These are phyloP conservation scores for Rhizoclosmatium sp. DNA, from an alignment of 192 early-diverging fungal genomes.

Conservation along the genomic window DNA sequence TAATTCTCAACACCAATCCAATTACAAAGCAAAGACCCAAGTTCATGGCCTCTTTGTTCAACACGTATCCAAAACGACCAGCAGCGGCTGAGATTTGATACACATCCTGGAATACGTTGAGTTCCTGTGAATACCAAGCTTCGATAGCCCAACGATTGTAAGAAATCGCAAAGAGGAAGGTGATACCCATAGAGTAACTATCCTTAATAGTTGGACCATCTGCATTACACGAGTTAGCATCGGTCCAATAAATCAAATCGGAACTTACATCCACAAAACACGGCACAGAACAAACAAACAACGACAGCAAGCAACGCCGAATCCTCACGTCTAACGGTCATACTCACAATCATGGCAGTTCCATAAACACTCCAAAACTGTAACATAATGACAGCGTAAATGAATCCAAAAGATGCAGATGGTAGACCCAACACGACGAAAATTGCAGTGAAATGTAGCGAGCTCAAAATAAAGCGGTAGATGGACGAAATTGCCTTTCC, in stretches of 20 bases:
- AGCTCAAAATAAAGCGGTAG: slow-evolving; percentile 38
- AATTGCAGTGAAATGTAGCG: slow-evolving; percentile 49
- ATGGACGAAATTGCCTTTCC: slow-evolving; percentile 46
- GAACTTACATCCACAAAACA: slow-evolving; percentile 52
- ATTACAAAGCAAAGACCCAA: slow-evolving; percentile 44
- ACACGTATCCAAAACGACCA: slow-evolving; percentile 36
- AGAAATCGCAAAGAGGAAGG: slow-evolving; percentile 39
- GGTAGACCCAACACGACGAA: slow-evolving; percentile 39
- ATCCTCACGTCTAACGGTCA: slow-evolving; percentile 49
- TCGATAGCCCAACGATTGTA: slow-evolving; percentile 51
- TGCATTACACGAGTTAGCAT: background rate
- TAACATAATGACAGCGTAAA: slow-evolving; percentile 40
- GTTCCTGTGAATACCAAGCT: slow-evolving; percentile 34
- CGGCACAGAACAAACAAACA: slow-evolving; percentile 44
- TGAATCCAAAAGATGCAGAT: slow-evolving; percentile 15
- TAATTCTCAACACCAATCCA: slow-evolving; percentile 36
- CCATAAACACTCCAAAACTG: slow-evolving; percentile 51
- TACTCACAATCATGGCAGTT: slow-evolving; percentile 42
- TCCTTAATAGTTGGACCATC: slow-evolving; percentile 41
- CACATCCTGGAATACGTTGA: slow-evolving; percentile 33
- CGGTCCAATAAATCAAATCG: background rate
- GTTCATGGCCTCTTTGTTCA: slow-evolving; percentile 37
- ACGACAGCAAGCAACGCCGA: slow-evolving; percentile 46
- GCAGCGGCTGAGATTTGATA: slow-evolving; percentile 31
- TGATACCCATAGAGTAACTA: slow-evolving; percentile 37